These are phyloP conservation scores for Mycena polygramma DNA, from an alignment of 768 basidiomycete species.

Conservation along the genomic window DNA sequence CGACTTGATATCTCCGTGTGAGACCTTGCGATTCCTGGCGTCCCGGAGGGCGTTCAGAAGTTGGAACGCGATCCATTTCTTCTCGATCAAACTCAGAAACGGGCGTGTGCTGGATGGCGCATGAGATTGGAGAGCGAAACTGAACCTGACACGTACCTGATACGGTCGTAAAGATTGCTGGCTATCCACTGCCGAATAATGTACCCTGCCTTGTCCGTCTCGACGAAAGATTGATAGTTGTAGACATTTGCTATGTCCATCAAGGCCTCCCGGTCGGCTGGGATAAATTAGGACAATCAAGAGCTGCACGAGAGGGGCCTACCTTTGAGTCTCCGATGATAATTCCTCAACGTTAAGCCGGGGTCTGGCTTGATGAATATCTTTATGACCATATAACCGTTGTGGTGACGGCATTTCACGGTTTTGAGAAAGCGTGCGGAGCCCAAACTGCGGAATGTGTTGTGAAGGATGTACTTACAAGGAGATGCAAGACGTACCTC, in stretches of 20 bases:
- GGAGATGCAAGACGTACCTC: too few relatives aligned
- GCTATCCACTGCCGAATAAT: slow-evolving; percentile 95
- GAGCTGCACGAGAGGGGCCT: slow-evolving; percentile 49
- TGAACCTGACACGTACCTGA: slow-evolving; percentile 74
- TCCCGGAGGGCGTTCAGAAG: slow-evolving; percentile 87
- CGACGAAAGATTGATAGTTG: slow-evolving; percentile 89
- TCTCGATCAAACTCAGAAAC: slow-evolving; percentile 91
- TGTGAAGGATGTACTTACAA: slow-evolving; percentile 91
- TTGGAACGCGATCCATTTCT: slow-evolving; percentile 98
- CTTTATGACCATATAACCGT: slow-evolving; percentile 91
- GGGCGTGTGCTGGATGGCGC: slow-evolving; percentile 83
- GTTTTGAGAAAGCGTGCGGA: slow-evolving; percentile 85
- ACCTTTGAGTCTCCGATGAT: slow-evolving; percentile 87
- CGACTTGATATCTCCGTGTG: slow-evolving; percentile 98
- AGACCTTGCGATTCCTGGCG: slow-evolving; percentile 86
- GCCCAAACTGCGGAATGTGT: slow-evolving; percentile 63
- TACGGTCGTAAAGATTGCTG: slow-evolving; percentile 95
- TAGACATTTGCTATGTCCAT: slow-evolving; percentile 90
- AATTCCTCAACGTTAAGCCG: slow-evolving; percentile 78
- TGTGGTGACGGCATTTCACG: slow-evolving; percentile 87
- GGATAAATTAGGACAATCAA: slow-evolving; percentile 13
- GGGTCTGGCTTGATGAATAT: slow-evolving; percentile 97
- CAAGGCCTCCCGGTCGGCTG: slow-evolving; percentile 90
- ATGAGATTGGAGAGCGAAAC: background rate
- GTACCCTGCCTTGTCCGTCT: slow-evolving; percentile 97